These are phyloP conservation scores for Microbotryum saponariae DNA, from an alignment of 1,284 basidiomycete species.

Conservation along the genomic window DNA sequence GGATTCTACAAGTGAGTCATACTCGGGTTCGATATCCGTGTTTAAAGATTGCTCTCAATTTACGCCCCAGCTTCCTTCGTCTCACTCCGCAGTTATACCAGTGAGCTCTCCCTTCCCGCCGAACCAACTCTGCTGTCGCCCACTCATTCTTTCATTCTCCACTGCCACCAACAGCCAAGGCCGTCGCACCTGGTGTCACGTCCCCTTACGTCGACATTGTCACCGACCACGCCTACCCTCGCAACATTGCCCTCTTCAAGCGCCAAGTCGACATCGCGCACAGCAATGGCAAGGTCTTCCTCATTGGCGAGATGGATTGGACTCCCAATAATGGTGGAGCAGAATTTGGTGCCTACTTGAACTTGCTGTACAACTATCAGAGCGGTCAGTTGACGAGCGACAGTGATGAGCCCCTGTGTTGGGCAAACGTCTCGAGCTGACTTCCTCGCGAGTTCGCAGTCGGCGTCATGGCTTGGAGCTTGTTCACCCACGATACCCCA, in stretches of 20 bases:
- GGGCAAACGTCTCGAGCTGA: no score
- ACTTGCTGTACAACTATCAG: conserved; percentile 4
- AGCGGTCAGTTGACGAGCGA: conserved; percentile 8
- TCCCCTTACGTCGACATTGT: neutral
- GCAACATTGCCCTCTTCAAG: neutral
- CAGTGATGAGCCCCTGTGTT: neutral
- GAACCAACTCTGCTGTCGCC: no score
- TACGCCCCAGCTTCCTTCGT: no score
- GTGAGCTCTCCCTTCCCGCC: no score
- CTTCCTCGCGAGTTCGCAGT: no score
- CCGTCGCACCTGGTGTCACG: neutral
- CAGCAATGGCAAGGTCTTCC: neutral
- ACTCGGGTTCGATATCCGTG: no score
- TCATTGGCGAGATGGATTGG: neutral
- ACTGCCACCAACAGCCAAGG: neutral
- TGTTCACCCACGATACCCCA: conserved; percentile 29
- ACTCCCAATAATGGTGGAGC: neutral
- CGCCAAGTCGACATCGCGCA: neutral
- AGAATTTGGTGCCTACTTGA: conserved; percentile 3
- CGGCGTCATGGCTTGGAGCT: conserved; percentile 23
- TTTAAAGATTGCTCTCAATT: no score
- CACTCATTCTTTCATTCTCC: no score
- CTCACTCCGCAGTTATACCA: no score
- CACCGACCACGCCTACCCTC: conserved; percentile 1
- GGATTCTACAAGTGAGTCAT: conserved; percentile 3